Base-by-base conservation (phyloP, 768 basidiomycete genomes). In the Filobasidium wieringae region DNA sequence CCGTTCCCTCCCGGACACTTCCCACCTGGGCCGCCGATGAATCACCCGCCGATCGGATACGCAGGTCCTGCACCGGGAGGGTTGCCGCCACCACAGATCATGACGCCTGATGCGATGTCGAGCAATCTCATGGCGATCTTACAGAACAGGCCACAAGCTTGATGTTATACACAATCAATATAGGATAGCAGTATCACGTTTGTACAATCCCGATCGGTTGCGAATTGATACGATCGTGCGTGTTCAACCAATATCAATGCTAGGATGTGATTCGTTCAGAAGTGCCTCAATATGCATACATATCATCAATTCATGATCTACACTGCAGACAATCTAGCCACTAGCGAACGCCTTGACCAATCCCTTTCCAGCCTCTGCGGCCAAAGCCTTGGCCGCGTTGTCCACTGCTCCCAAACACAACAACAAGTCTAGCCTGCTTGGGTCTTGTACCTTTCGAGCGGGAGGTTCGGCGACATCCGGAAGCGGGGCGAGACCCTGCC, bases 381-480 rank as follows among this genome's bases (percentile, higher is more conserved):
- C 76, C 62, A 93, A 76, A 56, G 80, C 85, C 78, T 84, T 86
- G 33, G 84, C 86, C 64, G 87, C 83, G 7, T 81, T 86, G 73
- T 93, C 90, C 61, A 92, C 81, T 76, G 88, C 87, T 12, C 89
- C 91, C 37, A 91, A 77, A 57, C 91, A 65, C 71, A 92, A 72
- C 82, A 89, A 78, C 72, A 87, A 85, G 66, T 93, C 90, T 63
- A 95, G 74, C 59, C 90, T 81, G 71, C 82, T 89, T 24, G 91
- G 91, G 68, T 93, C 91, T 22, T 82, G 77, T 7, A 89, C 87
- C 34, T 90, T 86, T 76, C 86, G 89, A 79, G 89, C 90, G 69
- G 90, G 68, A 61, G 89, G 79, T 67, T 81, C 79, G 32, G 88
- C 81, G 70, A 93, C 87, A 72, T 89, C 86, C 1, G 91, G 90